phyloP scores from a whole-genome alignment of 2,329 filamentous ascomycete species.

The Fusarium protoensiforme region DNA sequence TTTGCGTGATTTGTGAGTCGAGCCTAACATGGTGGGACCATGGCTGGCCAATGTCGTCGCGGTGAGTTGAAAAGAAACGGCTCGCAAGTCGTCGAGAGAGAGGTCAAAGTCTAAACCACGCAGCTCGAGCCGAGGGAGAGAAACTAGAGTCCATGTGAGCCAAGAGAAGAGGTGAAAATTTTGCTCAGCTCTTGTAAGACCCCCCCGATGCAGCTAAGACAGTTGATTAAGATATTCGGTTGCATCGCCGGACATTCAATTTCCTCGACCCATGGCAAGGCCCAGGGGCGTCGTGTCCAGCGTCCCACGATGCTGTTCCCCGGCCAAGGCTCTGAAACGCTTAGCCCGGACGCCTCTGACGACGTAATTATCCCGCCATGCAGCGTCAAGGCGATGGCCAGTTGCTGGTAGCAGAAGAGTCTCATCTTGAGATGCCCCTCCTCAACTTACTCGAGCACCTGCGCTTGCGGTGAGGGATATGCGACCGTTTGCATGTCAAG shows the following conservation, averaged over 20 bases:
- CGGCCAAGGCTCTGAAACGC: conserved; percentile 40
- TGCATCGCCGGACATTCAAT: conserved; percentile 34
- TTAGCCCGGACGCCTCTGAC: conserved; percentile 22
- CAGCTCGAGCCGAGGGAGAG: not conserved
- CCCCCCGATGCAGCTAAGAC: not conserved
- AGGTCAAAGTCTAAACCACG: not conserved
- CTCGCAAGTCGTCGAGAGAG: not conserved
- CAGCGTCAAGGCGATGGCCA: conserved; percentile 7
- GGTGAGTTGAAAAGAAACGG: conserved; percentile 8
- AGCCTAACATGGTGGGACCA: conserved; percentile 20
- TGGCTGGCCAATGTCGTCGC: not conserved
- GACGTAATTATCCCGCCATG: conserved; percentile 25
- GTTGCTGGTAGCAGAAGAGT: not conserved
- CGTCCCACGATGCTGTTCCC: conserved; percentile 23
- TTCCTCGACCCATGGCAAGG: conserved; percentile 31
- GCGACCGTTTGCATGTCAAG: not conserved
- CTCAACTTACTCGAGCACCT: not conserved
- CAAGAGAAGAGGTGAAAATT: not conserved
- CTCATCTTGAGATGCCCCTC: not conserved
- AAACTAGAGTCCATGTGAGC: conserved; percentile 10
- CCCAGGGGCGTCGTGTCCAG: conserved; percentile 27
- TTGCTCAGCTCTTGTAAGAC: conserved; percentile 5
- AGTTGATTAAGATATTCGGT: conserved; percentile 17
- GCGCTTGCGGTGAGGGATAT: conserved; percentile 2
- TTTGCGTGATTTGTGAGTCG: conserved; percentile 39